phyloP scores from a whole-genome alignment of 306 rosid species.

The Parietaria judaica region DNA sequence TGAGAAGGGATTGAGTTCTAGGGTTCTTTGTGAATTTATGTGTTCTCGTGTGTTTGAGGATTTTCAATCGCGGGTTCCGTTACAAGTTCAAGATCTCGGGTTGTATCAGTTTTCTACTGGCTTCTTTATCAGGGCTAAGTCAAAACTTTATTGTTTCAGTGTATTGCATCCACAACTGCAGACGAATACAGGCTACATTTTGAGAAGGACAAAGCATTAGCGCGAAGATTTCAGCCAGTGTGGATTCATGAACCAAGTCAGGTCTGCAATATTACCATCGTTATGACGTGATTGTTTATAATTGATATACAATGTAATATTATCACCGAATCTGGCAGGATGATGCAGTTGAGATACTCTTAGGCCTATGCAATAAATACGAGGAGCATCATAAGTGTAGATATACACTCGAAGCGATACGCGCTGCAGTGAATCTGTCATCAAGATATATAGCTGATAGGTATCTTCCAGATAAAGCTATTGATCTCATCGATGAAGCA shows the following conservation, averaged over 20 bases:
- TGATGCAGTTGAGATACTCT: slow-evolving; percentile 57
- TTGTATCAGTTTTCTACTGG: not conserved
- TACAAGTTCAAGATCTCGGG: too few relatives aligned
- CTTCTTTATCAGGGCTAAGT: not conserved
- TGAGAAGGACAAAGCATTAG: slow-evolving; percentile 85
- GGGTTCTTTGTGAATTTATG: too few relatives aligned
- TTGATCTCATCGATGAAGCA: slow-evolving; percentile 93
- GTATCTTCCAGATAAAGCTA: slow-evolving; percentile 96
- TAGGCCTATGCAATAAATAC: slow-evolving; percentile 62
- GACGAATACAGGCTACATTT: slow-evolving; percentile 78
- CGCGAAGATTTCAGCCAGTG: slow-evolving; percentile 85
- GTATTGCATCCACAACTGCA: slow-evolving; percentile 79
- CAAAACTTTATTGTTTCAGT: slow-evolving; percentile 43
- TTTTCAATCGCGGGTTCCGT: too few relatives aligned
- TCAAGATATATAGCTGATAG: slow-evolving; percentile 72
- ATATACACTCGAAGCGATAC: slow-evolving; percentile 58
- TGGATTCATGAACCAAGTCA: slow-evolving; percentile 78
- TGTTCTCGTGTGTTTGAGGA: too few relatives aligned
- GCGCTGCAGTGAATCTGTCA: slow-evolving; percentile 65
- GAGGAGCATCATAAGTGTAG: slow-evolving; percentile 74
- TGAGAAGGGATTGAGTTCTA: too few relatives aligned
- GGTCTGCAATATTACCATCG: slow-evolving; percentile 38
- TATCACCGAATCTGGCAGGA: slow-evolving; percentile 30
- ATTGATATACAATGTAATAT: slow-evolving; percentile 17
- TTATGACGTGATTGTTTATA: slow-evolving; percentile 3